Conservation (phyloP, 1,139 yeast genomes). For the Lodderomyces pseudojiufengensis region DNA sequence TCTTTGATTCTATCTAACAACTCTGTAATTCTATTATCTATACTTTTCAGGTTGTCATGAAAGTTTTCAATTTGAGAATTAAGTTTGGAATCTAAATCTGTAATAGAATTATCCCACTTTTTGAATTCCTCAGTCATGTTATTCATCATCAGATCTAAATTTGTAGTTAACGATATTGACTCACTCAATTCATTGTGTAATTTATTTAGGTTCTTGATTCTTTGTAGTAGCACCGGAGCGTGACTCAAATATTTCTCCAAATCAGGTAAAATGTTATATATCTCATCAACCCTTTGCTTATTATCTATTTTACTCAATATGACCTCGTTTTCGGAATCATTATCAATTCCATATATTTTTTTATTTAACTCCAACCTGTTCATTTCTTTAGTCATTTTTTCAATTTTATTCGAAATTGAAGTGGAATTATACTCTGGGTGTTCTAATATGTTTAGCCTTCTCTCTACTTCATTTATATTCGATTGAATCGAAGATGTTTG, state of each 20-base stretch:
- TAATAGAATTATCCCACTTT: constrained; percentile 40
- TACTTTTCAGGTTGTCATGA: constrained; percentile 13
- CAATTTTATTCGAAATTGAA: constrained; percentile 18
- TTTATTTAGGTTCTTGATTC: constrained; percentile 43
- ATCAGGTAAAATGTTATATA: constrained; percentile 34
- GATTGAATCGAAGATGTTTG: constrained; percentile 20
- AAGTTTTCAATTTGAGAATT: constrained; percentile 20
- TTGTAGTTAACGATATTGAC: constrained; percentile 23
- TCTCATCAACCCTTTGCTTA: constrained; percentile 29
- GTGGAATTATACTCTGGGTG: constrained; percentile 31
- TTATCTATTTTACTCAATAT: constrained; percentile 1
- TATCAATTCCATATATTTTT: constrained; percentile 12
- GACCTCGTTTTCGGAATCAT: constrained; percentile 2
- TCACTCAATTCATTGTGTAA: constrained; percentile 41
- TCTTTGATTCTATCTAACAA: constrained; percentile 4
- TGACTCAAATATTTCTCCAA: constrained; percentile 30
- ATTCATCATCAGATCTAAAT: constrained; percentile 33
- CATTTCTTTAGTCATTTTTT: constrained; percentile 14
- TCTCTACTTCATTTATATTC: constrained; percentile 30
- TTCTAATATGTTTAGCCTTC: constrained; percentile 35
- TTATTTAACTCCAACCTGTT: constrained; percentile 17
- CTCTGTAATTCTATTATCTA: constrained; percentile 15
- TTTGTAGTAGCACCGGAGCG: constrained; percentile 38
- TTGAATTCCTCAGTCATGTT: constrained; percentile 35
- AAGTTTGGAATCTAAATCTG: constrained; percentile 28